Base-by-base conservation (phyloP, 1,284 basidiomycete species). In the Cutaneotrichosporon spelunceum region DNA sequence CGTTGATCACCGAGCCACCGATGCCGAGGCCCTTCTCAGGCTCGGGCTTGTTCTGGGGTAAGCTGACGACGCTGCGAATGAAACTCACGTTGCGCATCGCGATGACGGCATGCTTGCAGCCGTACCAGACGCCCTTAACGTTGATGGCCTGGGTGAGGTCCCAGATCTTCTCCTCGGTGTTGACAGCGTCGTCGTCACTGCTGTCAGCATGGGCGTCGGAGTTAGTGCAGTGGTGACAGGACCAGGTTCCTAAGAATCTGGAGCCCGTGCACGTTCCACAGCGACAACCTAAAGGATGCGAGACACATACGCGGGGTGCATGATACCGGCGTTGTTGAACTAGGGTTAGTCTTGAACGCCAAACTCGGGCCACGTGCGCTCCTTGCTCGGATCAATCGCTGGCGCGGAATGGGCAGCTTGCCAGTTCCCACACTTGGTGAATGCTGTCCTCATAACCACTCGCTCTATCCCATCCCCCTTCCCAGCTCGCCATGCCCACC, bases 51-150 rank as follows among this genome's bases (percentile, higher is more conserved):
- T 96, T 96, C 65, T 90, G 59, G 23, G 26, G 42, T 53, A 10
- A 59, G 57, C 42, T 34, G 10, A 6, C 26, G 24, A 11, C 14
- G 39, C 11, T 13, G 36, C 19, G 16, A 13, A 29, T 29, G 7
- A 23, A 1, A 52, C 78, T 66, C 56, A 77, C 78, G 49, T 76
- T 81, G 66, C 91, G 87, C 94, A 98, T 98, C 26, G 94, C 95
- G 59, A 88, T 82, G 74, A 98, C 93, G 8, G 93, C 94, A 75
- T 98, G 88, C 80, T 97, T 96, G 84, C 90, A 94, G 50, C 95
- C 94, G 87, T 89, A 98, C 94, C 94, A 97, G 62, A 97, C 95
- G 59, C 94, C 94, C 80, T 98, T 98, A 76, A 95, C 86, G 78
- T 98, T 98, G 82, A 97, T 89, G 65, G 86, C 83, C 87, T 94